Percentiles rank a stretch among this genome's conserved stretches.
These are phyloP conservation scores for Fusarium albidum DNA, from an alignment of 2,329 filamentous ascomycete species.

Conservation along the genomic window DNA sequence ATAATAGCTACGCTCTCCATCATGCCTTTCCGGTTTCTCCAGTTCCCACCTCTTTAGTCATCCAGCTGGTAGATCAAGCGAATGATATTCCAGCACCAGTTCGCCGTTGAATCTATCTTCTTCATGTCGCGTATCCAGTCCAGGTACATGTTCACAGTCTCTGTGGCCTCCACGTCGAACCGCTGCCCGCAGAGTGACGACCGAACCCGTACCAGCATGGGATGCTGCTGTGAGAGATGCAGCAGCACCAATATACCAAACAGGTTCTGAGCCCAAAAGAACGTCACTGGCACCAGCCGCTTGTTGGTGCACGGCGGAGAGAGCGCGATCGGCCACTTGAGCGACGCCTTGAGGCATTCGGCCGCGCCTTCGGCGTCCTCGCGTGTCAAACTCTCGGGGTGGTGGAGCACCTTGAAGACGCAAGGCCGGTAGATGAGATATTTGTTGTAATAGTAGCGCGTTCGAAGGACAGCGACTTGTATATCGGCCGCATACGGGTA, in stretches of 20 bases:
- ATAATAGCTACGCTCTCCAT: background rate
- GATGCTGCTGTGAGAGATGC: conserved; percentile 61
- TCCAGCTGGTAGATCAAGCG: conserved; percentile 55
- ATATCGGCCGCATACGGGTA: conserved; percentile 64
- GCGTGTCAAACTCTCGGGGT: conserved; percentile 59
- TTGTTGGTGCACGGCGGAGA: conserved; percentile 65
- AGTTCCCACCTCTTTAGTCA: conserved; percentile 29
- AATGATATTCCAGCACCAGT: conserved; percentile 64
- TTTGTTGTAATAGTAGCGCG: conserved; percentile 66
- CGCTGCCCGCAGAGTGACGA: conserved; percentile 54
- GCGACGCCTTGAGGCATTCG: conserved; percentile 63
- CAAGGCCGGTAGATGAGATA: conserved; percentile 66
- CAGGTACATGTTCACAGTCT: conserved; percentile 61
- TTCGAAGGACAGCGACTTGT: conserved; percentile 64
- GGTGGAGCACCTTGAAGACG: conserved; percentile 67
- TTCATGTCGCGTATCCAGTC: conserved; percentile 68
- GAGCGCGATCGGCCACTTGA: conserved; percentile 68
- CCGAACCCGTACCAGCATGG: conserved; percentile 59
- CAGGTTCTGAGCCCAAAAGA: conserved; percentile 70
- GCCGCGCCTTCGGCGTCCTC: conserved; percentile 65
- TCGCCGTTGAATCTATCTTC: conserved; percentile 60
- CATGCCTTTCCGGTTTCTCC: background rate
- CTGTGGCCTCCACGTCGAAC: conserved; percentile 60
- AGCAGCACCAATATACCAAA: conserved; percentile 66
- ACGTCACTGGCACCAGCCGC: conserved; percentile 64